These are phyloP conservation scores for Ajuga chamaepitys DNA, from an alignment of 257 asterid species.

Conservation along the genomic window DNA sequence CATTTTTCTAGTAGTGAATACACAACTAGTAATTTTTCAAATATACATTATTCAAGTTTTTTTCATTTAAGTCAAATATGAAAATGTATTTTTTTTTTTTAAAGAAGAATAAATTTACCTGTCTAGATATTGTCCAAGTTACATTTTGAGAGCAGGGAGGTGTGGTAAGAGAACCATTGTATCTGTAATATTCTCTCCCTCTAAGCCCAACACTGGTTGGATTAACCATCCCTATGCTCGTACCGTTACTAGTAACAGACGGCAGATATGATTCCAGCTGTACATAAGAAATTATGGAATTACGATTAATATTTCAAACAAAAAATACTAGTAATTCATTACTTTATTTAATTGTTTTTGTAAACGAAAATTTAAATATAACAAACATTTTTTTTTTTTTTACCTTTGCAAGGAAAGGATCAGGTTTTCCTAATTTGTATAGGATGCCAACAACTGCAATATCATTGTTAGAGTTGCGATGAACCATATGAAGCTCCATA, in stretches of 20 bases:
- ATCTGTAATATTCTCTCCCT: conserved; percentile 37
- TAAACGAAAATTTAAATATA: too few relatives aligned
- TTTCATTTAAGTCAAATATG: too few relatives aligned
- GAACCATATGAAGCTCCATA: conserved; percentile 58
- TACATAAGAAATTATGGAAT: too few relatives aligned
- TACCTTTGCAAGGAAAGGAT: conserved; percentile 45
- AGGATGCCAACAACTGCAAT: conserved; percentile 45
- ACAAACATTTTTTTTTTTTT: too few relatives aligned
- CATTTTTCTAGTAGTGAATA: too few relatives aligned
- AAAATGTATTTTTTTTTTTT: too few relatives aligned
- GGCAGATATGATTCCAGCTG: conserved; percentile 24
- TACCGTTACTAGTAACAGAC: conserved; percentile 12
- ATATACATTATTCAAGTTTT: too few relatives aligned
- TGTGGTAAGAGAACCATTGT: conserved; percentile 62
- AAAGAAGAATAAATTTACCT: too few relatives aligned
- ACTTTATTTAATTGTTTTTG: too few relatives aligned
- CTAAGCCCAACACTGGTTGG: conserved; percentile 26
- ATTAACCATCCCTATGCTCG: conserved; percentile 25
- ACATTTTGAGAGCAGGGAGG: conserved; percentile 75
- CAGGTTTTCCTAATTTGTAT: conserved; percentile 31
- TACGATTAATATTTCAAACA: too few relatives aligned
- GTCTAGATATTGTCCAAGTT: conserved; percentile 40
- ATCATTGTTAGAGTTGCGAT: conserved; percentile 23
- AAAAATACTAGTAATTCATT: too few relatives aligned
- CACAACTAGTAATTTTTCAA: too few relatives aligned